Percentiles rank a stretch among this genome's conserved stretches.
Conservation (phyloP, 768 basidiomycete genomes). For the Trametes punicea region DNA sequence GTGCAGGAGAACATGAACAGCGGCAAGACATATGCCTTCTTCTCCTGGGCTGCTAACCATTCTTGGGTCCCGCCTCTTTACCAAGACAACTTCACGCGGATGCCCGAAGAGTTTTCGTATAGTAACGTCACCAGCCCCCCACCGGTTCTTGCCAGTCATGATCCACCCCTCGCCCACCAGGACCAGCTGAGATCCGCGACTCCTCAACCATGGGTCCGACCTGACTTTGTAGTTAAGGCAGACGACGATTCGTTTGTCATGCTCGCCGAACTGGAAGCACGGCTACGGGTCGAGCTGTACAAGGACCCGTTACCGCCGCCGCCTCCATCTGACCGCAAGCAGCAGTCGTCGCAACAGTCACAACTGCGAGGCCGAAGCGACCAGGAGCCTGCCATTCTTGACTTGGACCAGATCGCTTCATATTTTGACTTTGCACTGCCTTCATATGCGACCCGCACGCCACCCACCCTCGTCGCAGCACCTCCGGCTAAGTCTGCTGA, state of each 20-base stretch:
- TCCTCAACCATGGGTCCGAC: slow-evolving; percentile 67
- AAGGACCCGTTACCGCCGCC: slow-evolving; percentile 19
- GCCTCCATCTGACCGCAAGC: slow-evolving; percentile 2
- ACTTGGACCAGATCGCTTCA: slow-evolving; percentile 1
- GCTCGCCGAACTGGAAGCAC: slow-evolving; percentile 90
- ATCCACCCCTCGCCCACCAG: slow-evolving; percentile 55
- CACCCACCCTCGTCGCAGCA: slow-evolving; percentile 6
- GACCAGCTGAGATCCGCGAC: slow-evolving; percentile 43
- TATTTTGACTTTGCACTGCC: slow-evolving; percentile 2
- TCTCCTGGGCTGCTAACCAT: slow-evolving; percentile 87
- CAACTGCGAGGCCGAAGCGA: not conserved
- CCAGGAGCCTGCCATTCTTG: slow-evolving; percentile 1
- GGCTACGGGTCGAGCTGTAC: slow-evolving; percentile 75
- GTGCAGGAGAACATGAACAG: slow-evolving; percentile 93
- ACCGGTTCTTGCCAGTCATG: slow-evolving; percentile 67
- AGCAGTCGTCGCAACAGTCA: not conserved
- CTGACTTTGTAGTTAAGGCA: slow-evolving; percentile 90
- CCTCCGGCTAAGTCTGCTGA: slow-evolving; percentile 11
- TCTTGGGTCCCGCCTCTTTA: slow-evolving; percentile 88
- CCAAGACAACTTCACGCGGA: slow-evolving; percentile 39
- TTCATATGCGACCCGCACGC: not conserved
- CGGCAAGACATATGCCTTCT: slow-evolving; percentile 90
- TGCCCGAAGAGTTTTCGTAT: slow-evolving; percentile 60
- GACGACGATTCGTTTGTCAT: slow-evolving; percentile 97
- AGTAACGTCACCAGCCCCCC: slow-evolving; percentile 51